Conservation (phyloP, 768 basidiomycete species). For the Russula abietina region DNA sequence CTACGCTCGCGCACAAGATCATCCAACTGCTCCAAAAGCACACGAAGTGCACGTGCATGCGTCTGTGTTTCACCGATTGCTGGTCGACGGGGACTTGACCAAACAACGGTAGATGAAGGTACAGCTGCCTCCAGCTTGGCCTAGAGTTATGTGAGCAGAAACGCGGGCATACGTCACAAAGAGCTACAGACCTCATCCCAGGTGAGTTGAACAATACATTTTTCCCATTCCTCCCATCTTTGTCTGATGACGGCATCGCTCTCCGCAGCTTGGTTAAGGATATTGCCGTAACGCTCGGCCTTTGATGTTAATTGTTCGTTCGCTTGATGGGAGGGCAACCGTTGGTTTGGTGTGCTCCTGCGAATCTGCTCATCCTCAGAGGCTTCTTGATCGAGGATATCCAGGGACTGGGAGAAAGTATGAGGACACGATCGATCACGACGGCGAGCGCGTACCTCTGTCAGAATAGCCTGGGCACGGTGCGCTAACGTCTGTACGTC, state of each 20-base stretch:
- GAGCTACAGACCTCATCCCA: constrained; percentile 48
- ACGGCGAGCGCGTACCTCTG: constrained; percentile 52
- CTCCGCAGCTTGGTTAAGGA: constrained; percentile 62
- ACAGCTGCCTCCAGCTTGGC: constrained; percentile 58
- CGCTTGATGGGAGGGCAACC: constrained; percentile 71
- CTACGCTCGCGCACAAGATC: constrained; percentile 56
- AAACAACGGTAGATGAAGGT: constrained; percentile 47
- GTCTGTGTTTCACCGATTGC: constrained; percentile 39
- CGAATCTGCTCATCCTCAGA: constrained; percentile 74
- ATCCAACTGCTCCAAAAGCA: constrained; percentile 74
- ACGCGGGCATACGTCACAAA: not conserved
- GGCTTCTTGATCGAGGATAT: constrained; percentile 85
- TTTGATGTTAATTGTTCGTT: constrained; percentile 69
- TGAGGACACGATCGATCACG: not conserved
- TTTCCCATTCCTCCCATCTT: constrained; percentile 90
- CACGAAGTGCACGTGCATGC: constrained; percentile 65
- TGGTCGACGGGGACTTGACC: constrained; percentile 6
- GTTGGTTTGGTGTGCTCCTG: constrained; percentile 41
- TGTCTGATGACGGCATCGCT: constrained; percentile 72
- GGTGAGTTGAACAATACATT: constrained; percentile 60
- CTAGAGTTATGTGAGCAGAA: constrained; percentile 36
- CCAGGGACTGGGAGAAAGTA: constrained; percentile 60
- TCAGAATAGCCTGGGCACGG: constrained; percentile 55
- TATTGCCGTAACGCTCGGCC: constrained; percentile 62
- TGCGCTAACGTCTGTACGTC: constrained; percentile 63